Evolutionary conservation across 345 rosid genomes (phyloP).

Genomic region (Gossypium thurberi): DNA sequence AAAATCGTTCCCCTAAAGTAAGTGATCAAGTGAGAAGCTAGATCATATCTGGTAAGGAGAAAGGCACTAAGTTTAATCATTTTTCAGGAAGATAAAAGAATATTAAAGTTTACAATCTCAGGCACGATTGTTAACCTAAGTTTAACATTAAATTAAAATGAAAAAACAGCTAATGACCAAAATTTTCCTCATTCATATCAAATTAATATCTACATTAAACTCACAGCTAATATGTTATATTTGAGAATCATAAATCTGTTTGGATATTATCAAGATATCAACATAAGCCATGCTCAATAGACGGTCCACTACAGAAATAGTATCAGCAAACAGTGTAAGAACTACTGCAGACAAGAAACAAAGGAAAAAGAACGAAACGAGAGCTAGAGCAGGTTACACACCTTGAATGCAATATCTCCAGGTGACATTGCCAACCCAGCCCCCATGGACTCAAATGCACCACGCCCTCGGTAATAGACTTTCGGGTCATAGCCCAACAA

Average conservation of each 20-base stretch:
- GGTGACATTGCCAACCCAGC: conserved; percentile 99
- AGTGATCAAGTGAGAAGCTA: not conserved
- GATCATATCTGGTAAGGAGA: not conserved
- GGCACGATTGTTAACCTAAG: not conserved
- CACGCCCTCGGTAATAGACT: conserved; percentile 87
- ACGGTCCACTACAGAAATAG: not conserved
- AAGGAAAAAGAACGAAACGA: not conserved
- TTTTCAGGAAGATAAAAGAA: not conserved
- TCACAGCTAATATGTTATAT: not conserved
- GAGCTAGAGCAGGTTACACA: not conserved
- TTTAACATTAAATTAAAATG: not conserved
- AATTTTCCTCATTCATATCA: not conserved
- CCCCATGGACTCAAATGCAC: conserved; percentile 98
- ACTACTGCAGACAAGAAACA: not conserved
- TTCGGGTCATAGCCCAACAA: conserved; percentile 83
- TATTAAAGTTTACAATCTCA: not conserved
- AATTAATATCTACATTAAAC: not conserved
- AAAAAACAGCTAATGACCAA: not conserved
- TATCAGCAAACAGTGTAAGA: not conserved
- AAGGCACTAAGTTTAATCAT: not conserved
- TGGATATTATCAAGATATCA: not conserved
- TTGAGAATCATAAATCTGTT: not conserved
- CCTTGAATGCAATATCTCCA: conserved; percentile 68
- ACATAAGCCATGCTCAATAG: not conserved
- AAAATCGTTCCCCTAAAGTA: not conserved